Percentiles rank a stretch among this genome's conserved stretches.
phyloP scores from a whole-genome alignment of 768 basidiomycete species.

The Termitomyces eurrhizus region DNA sequence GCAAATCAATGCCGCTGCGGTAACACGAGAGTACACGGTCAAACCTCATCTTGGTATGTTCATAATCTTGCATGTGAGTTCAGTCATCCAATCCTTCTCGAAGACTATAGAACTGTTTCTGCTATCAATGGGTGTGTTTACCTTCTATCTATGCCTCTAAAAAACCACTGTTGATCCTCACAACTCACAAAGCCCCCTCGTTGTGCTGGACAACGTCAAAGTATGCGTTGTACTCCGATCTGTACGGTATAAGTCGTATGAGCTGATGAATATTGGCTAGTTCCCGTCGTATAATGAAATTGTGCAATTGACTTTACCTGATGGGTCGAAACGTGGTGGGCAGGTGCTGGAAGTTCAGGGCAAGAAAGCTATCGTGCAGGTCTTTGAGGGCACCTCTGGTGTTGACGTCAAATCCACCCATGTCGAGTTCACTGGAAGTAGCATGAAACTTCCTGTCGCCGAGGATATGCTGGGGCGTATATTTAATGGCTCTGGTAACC shows the following conservation, averaged over 20 bases:
- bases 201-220: constrained; percentile 98
- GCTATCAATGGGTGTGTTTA: constrained; percentile 84
- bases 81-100: constrained; percentile 17
- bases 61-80: constrained; percentile 8
- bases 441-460: constrained; percentile 98
- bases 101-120: constrained; percentile 97
- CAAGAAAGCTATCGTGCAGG: constrained; percentile 98
- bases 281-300: constrained; percentile 99
- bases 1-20: constrained; percentile 83
- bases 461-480: constrained; percentile 99
- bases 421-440: constrained; percentile 96
- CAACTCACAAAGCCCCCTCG: constrained; percentile 65
- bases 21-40: constrained; percentile 84
- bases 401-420: constrained; percentile 97
- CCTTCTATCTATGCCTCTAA: not conserved
- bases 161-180: constrained; percentile 9
- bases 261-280: constrained; percentile 33
- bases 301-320: constrained; percentile 90
- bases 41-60: constrained; percentile 82
- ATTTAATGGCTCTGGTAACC: constrained; percentile 98
- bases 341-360: constrained; percentile 98
- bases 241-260: constrained; percentile 1
- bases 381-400: constrained; percentile 97
- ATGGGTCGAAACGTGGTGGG: constrained; percentile 92
- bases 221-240: constrained; percentile 36